A percentile compares a stretch with the other conserved stretches of the same genome.
phyloP scores from a whole-genome alignment of 1,284 basidiomycete genomes.

The Xerocomus nothofagi region DNA sequence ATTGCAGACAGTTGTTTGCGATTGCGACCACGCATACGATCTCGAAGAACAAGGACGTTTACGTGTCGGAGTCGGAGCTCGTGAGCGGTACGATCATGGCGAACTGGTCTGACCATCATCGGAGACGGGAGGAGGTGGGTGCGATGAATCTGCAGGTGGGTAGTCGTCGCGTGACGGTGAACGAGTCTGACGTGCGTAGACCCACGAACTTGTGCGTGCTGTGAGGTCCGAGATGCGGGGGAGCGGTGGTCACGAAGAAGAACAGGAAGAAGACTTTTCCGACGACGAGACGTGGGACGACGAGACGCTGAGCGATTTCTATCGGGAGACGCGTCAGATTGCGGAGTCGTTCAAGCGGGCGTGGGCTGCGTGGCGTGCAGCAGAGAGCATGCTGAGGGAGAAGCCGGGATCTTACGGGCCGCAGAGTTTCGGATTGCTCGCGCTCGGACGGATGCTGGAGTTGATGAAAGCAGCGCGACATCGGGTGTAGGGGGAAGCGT shows the following conservation, averaged over 20 bases:
- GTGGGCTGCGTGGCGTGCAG: constrained; percentile 41
- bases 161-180: background rate
- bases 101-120: constrained; percentile 41
- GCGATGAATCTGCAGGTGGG: constrained; percentile 46
- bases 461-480: constrained; percentile 30
- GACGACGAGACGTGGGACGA: constrained; percentile 21
- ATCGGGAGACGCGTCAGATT: constrained; percentile 25
- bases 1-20: constrained; percentile 33
- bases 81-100: constrained; percentile 47
- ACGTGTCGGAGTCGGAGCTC: constrained; percentile 43
- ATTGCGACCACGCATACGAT: constrained; percentile 40
- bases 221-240: constrained; percentile 36
- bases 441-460: constrained; percentile 41
- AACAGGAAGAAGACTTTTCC: constrained; percentile 23
- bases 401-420: constrained; percentile 36
- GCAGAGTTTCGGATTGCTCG: constrained; percentile 44
- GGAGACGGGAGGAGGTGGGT: constrained; percentile 37
- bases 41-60: constrained; percentile 34
- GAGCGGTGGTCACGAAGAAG: constrained; percentile 15
- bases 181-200: constrained; percentile 26
- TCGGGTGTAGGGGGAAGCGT: constrained; percentile 2
- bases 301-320: constrained; percentile 26
- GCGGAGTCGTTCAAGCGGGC: constrained; percentile 35
- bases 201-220: constrained; percentile 36
- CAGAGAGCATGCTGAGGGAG: constrained; percentile 30